Base-by-base conservation (phyloP, 768 basidiomycete species). In the Suillus luteus region DNA sequence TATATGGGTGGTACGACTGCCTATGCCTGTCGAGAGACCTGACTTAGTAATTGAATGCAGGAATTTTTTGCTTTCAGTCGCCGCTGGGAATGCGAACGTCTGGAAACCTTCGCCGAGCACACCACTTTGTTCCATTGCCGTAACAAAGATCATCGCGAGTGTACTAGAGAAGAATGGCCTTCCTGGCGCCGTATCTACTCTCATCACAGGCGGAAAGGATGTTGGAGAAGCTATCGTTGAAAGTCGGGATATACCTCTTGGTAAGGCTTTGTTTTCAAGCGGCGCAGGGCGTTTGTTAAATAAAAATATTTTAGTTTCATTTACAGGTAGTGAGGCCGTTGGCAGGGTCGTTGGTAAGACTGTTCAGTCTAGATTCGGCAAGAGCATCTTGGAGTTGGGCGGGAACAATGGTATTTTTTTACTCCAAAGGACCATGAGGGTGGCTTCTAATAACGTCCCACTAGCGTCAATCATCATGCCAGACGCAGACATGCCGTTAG, bases 81-180 rank as follows among this genome's bases (percentile, higher is more conserved):
- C 92, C 2, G 90, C 92, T 35, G 95, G 95, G 19, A 98, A 99
- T 75, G 89, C 94, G 1, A 96, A 94, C 0, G 75, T 99, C 54
- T 98, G 96, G 96, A 98, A 98, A 73, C 96, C 96, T 8, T 91
- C 95, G 0, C 93, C 90, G 2, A 91, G 84, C 2, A 98, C 96
- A 0, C 89, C 96, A 4, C 77, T 96, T 41, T 96, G 89, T 73
- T 83, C 95, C n/a, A 90, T 99, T 63, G 96, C 96, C 0, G 85
- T 95, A 27, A 95, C 93, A 27, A 89, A 86, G 72, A 92, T 98
- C 69, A 80, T 99, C 31, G 82, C 93, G 22, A 74, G 79, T 37
- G 91, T 98, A 15, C 81, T 99, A 64, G 91, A 95, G 75, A 80
- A 76, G 63, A 95, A 98, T 72, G 86, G 86, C 40, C 79, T 97